A percentile compares a stretch with the other conserved stretches of the same genome.
These are phyloP conservation scores for Fraxinus albicans DNA, from an alignment of 305 asterid genomes.

Conservation along the genomic window DNA sequence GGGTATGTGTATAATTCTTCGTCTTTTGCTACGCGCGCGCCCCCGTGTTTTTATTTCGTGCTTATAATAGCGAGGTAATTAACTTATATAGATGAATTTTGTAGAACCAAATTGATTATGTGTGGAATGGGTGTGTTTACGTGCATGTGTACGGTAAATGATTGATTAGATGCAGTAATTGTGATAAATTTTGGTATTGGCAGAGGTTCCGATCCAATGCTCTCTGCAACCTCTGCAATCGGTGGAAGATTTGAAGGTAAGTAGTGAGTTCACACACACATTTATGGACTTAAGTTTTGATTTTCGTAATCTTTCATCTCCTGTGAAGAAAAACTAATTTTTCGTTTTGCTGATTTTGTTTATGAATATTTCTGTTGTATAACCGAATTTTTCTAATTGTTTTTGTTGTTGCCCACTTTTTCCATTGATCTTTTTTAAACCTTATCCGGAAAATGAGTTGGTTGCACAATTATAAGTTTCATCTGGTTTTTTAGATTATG, in stretches of 20 bases:
- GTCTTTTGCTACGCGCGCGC: neutral
- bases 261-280: constrained; percentile 11
- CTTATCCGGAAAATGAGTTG: neutral
- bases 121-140: constrained; percentile 15
- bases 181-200: constrained; percentile 16
- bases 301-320: neutral
- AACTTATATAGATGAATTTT: neutral
- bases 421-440: neutral
- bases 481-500: constrained; percentile 1
- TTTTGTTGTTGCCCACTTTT: constrained; percentile 1
- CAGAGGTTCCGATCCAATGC: constrained; percentile 70
- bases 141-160: constrained; percentile 8
- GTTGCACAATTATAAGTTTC: constrained; percentile 1
- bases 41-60: neutral
- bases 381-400: neutral
- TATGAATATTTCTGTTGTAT: neutral
- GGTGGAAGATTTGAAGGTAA: constrained; percentile 50
- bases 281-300: neutral
- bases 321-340: neutral
- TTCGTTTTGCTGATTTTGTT: constrained; percentile 3
- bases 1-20: constrained; percentile 29
- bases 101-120: constrained; percentile 11
- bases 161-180: constrained; percentile 22
- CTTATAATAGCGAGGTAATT: neutral
- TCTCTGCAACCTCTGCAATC: constrained; percentile 40